Percentiles rank a stretch among this genome's conserved stretches.
These are phyloP conservation scores for Pichia rugopelliculosa DNA, from an alignment of 805 yeast genomes.

Conservation along the genomic window DNA sequence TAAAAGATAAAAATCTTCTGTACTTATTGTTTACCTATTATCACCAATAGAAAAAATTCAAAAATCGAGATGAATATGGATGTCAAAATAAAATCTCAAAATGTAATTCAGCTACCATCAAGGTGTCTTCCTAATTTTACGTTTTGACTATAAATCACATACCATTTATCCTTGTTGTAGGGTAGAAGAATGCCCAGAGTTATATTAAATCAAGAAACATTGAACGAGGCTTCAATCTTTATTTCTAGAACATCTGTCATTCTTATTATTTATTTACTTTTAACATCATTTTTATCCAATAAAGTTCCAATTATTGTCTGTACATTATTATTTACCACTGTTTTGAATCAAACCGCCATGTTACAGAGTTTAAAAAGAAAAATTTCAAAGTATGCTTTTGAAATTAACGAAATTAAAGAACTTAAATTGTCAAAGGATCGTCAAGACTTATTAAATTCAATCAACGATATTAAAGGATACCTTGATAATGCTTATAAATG, in stretches of 20 bases:
- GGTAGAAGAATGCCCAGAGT: background rate
- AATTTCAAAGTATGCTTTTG: slow-evolving; percentile 4
- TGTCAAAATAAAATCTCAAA: too few species aligned
- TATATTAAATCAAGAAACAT: background rate
- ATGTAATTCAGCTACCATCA: background rate
- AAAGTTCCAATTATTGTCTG: slow-evolving; percentile 19
- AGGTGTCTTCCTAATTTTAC: background rate
- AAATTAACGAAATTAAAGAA: slow-evolving; percentile 5
- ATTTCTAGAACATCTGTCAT: slow-evolving; percentile 25
- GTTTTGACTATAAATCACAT: background rate
- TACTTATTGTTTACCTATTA: too few species aligned
- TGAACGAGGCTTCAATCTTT: slow-evolving; percentile 20
- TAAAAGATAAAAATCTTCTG: too few species aligned
- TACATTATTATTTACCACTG: slow-evolving; percentile 24
- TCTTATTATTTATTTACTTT: slow-evolving; percentile 17
- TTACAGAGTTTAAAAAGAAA: slow-evolving; percentile 9
- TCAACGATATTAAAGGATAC: slow-evolving; percentile 43
- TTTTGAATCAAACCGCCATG: slow-evolving; percentile 23
- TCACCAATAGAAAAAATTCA: background rate
- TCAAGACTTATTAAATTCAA: slow-evolving; percentile 30
- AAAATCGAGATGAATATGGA: background rate
- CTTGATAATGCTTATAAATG: slow-evolving; percentile 31
- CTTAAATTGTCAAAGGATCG: slow-evolving; percentile 15
- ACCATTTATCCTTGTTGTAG: background rate
- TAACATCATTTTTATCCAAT: slow-evolving; percentile 12